phyloP scores from a whole-genome alignment of 139 green algal species.

The Cymbomonas tetramitiformis region DNA sequence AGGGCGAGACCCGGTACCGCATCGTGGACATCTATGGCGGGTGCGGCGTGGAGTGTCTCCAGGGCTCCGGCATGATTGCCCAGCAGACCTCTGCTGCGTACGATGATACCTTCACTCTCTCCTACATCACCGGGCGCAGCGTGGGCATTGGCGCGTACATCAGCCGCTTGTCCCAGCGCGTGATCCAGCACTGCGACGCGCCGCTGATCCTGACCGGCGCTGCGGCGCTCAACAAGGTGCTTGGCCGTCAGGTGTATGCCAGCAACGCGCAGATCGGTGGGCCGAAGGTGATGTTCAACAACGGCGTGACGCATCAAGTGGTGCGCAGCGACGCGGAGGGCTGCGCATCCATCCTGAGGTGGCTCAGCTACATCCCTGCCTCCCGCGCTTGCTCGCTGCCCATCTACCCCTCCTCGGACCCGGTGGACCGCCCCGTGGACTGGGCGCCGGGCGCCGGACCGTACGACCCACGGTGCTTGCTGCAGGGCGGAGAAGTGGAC shows the following conservation, averaged over 20 bases:
- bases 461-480: slow-evolving; percentile 7
- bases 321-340: slow-evolving; percentile 84
- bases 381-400: slow-evolving; percentile 29
- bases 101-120: slow-evolving; percentile 79
- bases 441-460: neutral
- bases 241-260: slow-evolving; percentile 79
- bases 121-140: slow-evolving; percentile 67
- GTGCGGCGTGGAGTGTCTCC: slow-evolving; percentile 89
- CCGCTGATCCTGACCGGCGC: slow-evolving; percentile 97
- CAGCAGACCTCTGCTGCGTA: slow-evolving; percentile 49
- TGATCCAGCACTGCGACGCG: slow-evolving; percentile 80
- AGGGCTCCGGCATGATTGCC: slow-evolving; percentile 79
- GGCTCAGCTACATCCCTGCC: slow-evolving; percentile 54
- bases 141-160: slow-evolving; percentile 98
- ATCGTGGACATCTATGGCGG: slow-evolving; percentile 80
- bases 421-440: slow-evolving; percentile 34
- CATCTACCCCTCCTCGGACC: slow-evolving; percentile 44
- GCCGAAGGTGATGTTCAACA: slow-evolving; percentile 80
- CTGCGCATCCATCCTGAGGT: slow-evolving; percentile 22
- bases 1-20: slow-evolving; percentile 16
- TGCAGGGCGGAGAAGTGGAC: too few species aligned
- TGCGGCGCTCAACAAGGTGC: slow-evolving; percentile 93
- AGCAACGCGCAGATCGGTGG: slow-evolving; percentile 89
- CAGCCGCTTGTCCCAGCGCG: slow-evolving; percentile 71
- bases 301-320: slow-evolving; percentile 82